Evolutionary conservation across 805 yeast species (phyloP), one percentile per base, ranked within the genome.

Genomic region (Candida nitratophila): DNA sequence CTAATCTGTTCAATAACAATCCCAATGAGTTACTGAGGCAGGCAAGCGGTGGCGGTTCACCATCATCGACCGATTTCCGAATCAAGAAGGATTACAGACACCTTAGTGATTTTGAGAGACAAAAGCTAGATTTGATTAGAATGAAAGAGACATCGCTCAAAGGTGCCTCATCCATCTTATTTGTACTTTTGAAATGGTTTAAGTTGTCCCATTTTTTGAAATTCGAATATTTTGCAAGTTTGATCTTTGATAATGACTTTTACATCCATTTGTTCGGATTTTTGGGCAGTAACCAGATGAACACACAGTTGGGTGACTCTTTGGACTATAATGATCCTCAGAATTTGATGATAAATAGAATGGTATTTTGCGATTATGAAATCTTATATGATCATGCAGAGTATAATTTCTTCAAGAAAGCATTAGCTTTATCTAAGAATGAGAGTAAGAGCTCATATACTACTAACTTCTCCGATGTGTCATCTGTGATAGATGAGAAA

Each of bases 161-260:
- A 50, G 75, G 82, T 4, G 65, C 82, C 2, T 68, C 83, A 0
- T 75, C 76, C 1, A 71, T 79, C 1, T 44, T 87, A 1, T 52
- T 65, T 11, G 52, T 77, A 19, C 56, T 93, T 19, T 57, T 83
- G 30, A 75, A 74, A 53, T 90, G 97, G 96, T 83, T 86, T 59
- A 86, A 85, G 56, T 60, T 73, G 10, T 83, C 79, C 38, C 96
- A 93, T 59, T 66, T 88, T 2, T 60, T 90, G 49, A 90, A 91
- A 59, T 81, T 74, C 59, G 95, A 88, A 58, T 86, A 82, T 53
- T 65, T 91, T 14, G 61, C 83, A 7, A 74, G 86, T 0, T 58
- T 90, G 37, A 60, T 93, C 22, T 85, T 83, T 60, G 98, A 93
- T 59, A 76, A 83, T 26, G 79, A 81, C 46, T 83, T 64, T 47